Conservation (phyloP, 2,329 filamentous ascomycete genomes). For the Phaeosphaeriaceae sp. region DNA sequence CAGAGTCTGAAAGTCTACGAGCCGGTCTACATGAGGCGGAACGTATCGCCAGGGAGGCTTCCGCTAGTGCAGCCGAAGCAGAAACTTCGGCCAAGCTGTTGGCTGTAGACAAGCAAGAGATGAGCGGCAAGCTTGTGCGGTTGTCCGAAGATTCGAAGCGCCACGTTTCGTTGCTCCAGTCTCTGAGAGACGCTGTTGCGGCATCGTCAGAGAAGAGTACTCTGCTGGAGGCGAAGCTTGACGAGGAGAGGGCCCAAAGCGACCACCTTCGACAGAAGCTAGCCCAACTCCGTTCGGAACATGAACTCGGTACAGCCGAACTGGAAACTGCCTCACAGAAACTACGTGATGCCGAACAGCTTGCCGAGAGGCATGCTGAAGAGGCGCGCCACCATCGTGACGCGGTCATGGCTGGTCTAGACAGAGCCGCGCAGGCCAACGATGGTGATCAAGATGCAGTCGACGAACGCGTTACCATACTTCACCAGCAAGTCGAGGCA, state of each 20-base stretch:
- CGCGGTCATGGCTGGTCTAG: constrained; percentile 82
- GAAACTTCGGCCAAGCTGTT: constrained; percentile 76
- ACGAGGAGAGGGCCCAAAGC: constrained; percentile 79
- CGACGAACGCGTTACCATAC: constrained; percentile 71
- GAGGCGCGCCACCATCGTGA: constrained; percentile 87
- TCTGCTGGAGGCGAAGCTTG: constrained; percentile 79
- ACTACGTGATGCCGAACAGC: constrained; percentile 83
- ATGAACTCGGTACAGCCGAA: constrained; percentile 80
- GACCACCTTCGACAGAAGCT: constrained; percentile 80
- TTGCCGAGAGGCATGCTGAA: constrained; percentile 84
- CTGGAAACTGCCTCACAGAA: constrained; percentile 76
- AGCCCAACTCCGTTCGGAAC: constrained; percentile 77
- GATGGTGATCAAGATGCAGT: constrained; percentile 55
- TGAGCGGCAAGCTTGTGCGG: constrained; percentile 73
- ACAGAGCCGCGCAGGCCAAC: constrained; percentile 70
- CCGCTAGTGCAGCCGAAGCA: constrained; percentile 78
- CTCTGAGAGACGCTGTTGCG: constrained; percentile 77
- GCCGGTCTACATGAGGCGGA: constrained; percentile 84
- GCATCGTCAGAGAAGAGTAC: constrained; percentile 79
- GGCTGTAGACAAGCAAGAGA: constrained; percentile 84
- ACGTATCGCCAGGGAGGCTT: constrained; percentile 79
- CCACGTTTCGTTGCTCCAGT: constrained; percentile 73
- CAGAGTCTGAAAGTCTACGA: constrained; percentile 84
- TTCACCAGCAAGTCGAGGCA: constrained; percentile 80
- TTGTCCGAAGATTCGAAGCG: constrained; percentile 71